Evolutionary conservation across 257 asterid genomes (phyloP).

Genomic region (Scutellaria barbata): DNA sequence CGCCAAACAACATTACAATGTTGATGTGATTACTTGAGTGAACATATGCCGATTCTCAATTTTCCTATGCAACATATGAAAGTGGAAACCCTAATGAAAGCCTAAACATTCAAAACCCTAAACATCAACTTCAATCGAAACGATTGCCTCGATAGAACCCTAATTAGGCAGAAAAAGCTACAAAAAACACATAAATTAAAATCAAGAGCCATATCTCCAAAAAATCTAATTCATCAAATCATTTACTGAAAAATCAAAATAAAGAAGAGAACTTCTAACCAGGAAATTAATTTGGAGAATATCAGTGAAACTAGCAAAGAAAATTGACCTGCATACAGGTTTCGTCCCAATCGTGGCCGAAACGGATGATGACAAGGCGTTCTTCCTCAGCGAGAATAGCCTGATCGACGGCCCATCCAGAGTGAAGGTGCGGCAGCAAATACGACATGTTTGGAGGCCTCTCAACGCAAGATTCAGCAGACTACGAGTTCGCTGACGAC

Average conservation of each 20-base stretch:
- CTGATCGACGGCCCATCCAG: slow-evolving; percentile 98
- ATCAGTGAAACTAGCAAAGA: slow-evolving; percentile 2
- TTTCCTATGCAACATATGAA: not conserved
- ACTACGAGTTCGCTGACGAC: not conserved
- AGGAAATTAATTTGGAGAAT: not conserved
- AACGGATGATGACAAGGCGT: slow-evolving; percentile 90
- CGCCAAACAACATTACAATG: not conserved
- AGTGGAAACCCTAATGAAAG: not conserved
- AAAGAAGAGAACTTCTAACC: not conserved
- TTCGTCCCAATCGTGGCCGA: slow-evolving; percentile 97
- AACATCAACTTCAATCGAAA: not conserved
- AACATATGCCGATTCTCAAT: not conserved
- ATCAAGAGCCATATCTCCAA: not conserved
- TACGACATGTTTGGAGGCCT: slow-evolving; percentile 66
- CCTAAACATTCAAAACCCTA: not conserved
- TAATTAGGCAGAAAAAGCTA: slow-evolving; percentile 8
- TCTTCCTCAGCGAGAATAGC: slow-evolving; percentile 96
- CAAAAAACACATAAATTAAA: not conserved
- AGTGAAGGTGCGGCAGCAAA: slow-evolving; percentile 85
- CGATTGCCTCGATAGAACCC: slow-evolving; percentile 21
- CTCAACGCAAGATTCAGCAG: slow-evolving; percentile 13
- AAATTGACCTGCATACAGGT: slow-evolving; percentile 88
- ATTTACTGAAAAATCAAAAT: not conserved
- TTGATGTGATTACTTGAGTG: not conserved
- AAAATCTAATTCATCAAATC: not conserved